phyloP scores from a whole-genome alignment of 345 rosid genomes.

The Erucastrum elatum region DNA sequence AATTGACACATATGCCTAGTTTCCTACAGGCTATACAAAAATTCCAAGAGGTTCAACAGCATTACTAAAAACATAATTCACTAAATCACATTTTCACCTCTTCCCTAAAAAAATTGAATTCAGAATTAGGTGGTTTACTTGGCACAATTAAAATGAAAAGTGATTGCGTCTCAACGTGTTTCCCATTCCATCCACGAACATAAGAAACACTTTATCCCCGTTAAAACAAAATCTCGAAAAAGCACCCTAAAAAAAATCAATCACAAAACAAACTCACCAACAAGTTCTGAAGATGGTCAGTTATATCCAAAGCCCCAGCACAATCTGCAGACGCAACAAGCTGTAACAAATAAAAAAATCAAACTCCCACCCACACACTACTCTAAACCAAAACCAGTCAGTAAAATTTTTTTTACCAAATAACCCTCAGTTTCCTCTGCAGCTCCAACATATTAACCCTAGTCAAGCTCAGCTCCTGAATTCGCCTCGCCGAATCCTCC shows the following conservation, averaged over 20 bases:
- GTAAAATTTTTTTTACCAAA: no score
- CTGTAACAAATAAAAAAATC: slow-evolving; percentile 51
- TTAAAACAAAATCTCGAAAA: not conserved
- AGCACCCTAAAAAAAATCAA: no score
- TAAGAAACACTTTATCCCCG: not conserved
- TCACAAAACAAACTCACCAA: slow-evolving; percentile 55
- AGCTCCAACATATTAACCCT: slow-evolving; percentile 73
- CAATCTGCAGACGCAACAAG: slow-evolving; percentile 96
- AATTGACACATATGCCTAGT: not conserved
- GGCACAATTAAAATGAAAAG: slow-evolving; percentile 14
- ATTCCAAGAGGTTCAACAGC: slow-evolving; percentile 8
- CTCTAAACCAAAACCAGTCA: not conserved
- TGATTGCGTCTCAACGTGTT: not conserved
- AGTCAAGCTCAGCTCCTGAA: slow-evolving; percentile 68
- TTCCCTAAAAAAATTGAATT: not conserved
- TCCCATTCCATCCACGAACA: slow-evolving; percentile 13
- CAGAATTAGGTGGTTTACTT: not conserved
- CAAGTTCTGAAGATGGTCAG: slow-evolving; percentile 82
- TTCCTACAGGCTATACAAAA: slow-evolving; percentile 9
- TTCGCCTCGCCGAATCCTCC: no score
- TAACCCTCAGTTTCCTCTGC: slow-evolving; percentile 77
- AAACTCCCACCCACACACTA: slow-evolving; percentile 21
- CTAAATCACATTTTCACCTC: slow-evolving; percentile 2
- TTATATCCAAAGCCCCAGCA: slow-evolving; percentile 95
- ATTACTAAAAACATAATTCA: not conserved